phyloP scores from a whole-genome alignment of 2,329 filamentous ascomycete species.

The Pseudocercospora macadamiae region DNA sequence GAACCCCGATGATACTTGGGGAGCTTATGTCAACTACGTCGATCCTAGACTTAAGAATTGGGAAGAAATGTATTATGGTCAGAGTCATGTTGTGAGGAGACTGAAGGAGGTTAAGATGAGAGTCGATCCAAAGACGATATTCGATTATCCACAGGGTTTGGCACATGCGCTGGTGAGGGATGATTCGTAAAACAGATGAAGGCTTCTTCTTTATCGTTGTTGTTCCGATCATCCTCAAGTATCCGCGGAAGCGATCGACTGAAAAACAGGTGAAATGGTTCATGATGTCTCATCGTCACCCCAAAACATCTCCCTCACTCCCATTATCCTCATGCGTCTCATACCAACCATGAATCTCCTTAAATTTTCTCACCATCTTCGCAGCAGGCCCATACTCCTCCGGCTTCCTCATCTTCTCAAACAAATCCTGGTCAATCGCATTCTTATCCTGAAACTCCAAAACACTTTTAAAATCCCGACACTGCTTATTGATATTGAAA shows the following conservation, averaged over 20 bases:
- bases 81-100: conserved; percentile 4
- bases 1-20: conserved; percentile 10
- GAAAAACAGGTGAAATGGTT: no score
- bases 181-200: background rate
- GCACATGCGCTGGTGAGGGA: conserved; percentile 11
- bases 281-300: background rate
- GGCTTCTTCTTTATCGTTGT: no score
- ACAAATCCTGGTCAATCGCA: background rate
- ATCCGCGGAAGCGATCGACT: no score
- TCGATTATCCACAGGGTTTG: conserved; percentile 24
- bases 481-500: background rate
- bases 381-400: background rate
- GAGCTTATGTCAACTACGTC: conserved; percentile 25
- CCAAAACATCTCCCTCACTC: background rate
- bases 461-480: background rate
- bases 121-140: conserved; percentile 17
- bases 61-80: conserved; percentile 20
- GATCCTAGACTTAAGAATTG: conserved; percentile 22
- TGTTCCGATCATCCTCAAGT: no score
- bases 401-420: background rate
- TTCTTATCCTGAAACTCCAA: background rate
- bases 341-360: background rate
- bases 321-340: background rate
- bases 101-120: conserved; percentile 18
- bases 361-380: background rate